Percentiles rank a stretch among this genome's conserved stretches.
Evolutionary conservation across 495 filamentous ascomycete species (phyloP).

Genomic region (Thermochaetoides thermophila): DNA sequence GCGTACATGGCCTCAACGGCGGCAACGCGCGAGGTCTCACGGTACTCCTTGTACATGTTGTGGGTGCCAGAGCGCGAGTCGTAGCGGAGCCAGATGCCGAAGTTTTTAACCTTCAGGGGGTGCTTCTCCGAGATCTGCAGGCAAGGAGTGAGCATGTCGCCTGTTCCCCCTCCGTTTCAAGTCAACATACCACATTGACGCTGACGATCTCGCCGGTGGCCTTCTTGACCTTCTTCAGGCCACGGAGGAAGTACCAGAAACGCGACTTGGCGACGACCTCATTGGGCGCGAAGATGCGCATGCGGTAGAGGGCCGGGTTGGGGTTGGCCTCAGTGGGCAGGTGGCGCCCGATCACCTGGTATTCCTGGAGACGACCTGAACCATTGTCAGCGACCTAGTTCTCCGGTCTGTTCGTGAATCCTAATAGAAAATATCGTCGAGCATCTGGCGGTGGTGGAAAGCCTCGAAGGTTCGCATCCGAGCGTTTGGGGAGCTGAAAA

Average conservation of each 20-base stretch:
- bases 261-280: conserved; percentile 94
- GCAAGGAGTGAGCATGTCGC: not conserved
- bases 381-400: conserved; percentile 7
- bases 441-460: not conserved
- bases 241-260: conserved; percentile 99
- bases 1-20: conserved; percentile 96
- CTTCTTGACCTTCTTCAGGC: conserved; percentile 99
- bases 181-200: conserved; percentile 73
- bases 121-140: conserved; percentile 91
- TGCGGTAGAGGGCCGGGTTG: conserved; percentile 95
- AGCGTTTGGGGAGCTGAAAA: too few relatives aligned
- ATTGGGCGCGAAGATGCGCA: conserved; percentile 99
- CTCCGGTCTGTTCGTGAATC: not conserved
- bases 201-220: conserved; percentile 96
- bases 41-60: conserved; percentile 99
- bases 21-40: conserved; percentile 87
- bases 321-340: conserved; percentile 91
- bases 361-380: conserved; percentile 94
- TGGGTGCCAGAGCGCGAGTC: conserved; percentile 98
- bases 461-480: not conserved
- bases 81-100: conserved; percentile 99
- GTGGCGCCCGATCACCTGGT: conserved; percentile 99
- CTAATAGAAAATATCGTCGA: not conserved
- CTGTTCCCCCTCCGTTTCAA: conserved; percentile 3
- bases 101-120: conserved; percentile 99